phyloP scores from a whole-genome alignment of 208 protist genomes.

The Trypanosoma scelopori region DNA sequence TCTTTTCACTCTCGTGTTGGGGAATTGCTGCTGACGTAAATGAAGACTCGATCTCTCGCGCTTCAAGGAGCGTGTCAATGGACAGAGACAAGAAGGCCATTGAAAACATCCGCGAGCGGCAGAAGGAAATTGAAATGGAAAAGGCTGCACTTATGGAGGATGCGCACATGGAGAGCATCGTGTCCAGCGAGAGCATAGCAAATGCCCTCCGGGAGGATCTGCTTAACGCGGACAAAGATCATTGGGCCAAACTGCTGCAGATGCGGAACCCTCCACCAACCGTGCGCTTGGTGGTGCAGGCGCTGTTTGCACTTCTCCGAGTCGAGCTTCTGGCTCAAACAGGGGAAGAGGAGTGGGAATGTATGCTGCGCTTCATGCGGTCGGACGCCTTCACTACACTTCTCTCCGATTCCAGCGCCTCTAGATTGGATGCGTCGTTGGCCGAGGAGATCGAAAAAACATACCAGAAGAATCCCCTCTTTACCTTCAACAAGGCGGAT shows the following conservation, averaged over 20 bases:
- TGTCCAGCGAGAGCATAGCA: constrained; percentile 1
- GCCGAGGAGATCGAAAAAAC: constrained; percentile 8
- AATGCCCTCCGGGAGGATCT: constrained; percentile 14
- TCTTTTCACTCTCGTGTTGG: constrained; percentile 4
- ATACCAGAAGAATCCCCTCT: constrained; percentile 21
- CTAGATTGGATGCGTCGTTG: constrained; percentile 17
- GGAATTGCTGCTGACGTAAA: not conserved
- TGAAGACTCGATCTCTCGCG: not conserved
- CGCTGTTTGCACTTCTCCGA: constrained; percentile 24
- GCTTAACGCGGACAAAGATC: not conserved
- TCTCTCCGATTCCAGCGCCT: constrained; percentile 8
- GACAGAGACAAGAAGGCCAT: not conserved
- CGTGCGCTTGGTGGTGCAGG: constrained; percentile 8
- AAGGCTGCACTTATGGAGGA: constrained; percentile 4
- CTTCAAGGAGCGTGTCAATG: not conserved
- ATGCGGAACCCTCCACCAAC: not conserved
- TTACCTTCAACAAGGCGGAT: constrained; percentile 2
- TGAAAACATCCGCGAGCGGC: constrained; percentile 1
- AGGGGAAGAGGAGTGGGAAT: constrained; percentile 27
- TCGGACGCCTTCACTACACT: constrained; percentile 12
- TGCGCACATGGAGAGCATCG: constrained; percentile 5
- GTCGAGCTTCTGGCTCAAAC: constrained; percentile 22
- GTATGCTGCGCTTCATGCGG: constrained; percentile 21
- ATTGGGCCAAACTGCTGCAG: constrained; percentile 8
- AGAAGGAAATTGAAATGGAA: constrained; percentile 13